phyloP scores from a whole-genome alignment of 2,329 filamentous ascomycete species.

The Colletotrichum destructivum region DNA sequence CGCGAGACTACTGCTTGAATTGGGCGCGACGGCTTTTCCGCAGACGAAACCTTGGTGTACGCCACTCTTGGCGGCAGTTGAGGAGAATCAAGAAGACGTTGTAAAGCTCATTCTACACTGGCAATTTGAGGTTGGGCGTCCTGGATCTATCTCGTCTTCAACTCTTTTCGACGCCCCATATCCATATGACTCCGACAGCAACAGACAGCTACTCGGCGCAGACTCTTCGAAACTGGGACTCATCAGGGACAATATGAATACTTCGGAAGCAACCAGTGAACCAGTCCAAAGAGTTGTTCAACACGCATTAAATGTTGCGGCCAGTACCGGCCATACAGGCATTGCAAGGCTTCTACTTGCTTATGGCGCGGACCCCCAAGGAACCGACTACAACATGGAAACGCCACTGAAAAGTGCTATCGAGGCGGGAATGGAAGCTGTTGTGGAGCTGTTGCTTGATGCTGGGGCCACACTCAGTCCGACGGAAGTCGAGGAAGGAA shows the following conservation, averaged over 20 bases:
- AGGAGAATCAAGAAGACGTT: background rate
- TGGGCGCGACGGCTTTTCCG: background rate
- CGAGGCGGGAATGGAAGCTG: background rate
- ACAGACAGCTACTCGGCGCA: background rate
- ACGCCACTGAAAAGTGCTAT: background rate
- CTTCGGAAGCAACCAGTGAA: background rate
- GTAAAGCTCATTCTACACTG: background rate
- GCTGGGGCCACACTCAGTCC: background rate
- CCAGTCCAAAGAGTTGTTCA: background rate
- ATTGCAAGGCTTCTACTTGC: background rate
- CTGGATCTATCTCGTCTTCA: background rate
- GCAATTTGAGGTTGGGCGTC: background rate
- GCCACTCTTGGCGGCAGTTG: background rate
- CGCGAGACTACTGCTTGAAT: background rate
- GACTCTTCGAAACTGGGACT: background rate
- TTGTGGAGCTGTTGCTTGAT: background rate
- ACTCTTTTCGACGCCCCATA: background rate
- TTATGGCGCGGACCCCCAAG: background rate
- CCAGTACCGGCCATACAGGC: rapidly evolving
- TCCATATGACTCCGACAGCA: too few species aligned
- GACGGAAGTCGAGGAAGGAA: rapidly evolving
- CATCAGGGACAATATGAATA: background rate
- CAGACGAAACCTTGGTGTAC: rapidly evolving
- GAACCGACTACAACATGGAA: rapidly evolving
- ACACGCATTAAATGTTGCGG: background rate